Conservation (phyloP, 179 eudicot genomes). For the Gypsophila paniculata region DNA sequence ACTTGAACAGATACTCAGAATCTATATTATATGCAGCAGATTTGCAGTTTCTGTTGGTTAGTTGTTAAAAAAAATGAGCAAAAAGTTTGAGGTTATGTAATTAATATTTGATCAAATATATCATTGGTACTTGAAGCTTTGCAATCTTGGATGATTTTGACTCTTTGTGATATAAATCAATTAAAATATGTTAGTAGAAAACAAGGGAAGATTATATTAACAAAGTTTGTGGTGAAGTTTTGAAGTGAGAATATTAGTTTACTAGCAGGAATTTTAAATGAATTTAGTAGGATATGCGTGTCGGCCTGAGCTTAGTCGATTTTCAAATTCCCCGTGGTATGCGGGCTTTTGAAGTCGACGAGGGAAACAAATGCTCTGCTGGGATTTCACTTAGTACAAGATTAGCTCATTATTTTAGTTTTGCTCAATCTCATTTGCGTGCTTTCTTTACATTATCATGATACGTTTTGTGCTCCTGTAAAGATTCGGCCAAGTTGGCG, state of each 20-base stretch:
- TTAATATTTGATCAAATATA: slow-evolving; percentile 32
- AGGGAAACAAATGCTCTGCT: slow-evolving; percentile 57
- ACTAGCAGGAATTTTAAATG: slow-evolving; percentile 44
- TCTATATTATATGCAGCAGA: slow-evolving; percentile 64
- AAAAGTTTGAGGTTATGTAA: slow-evolving; percentile 15
- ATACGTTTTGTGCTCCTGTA: slow-evolving; percentile 34
- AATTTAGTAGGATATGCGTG: slow-evolving; percentile 54
- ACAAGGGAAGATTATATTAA: slow-evolving; percentile 21
- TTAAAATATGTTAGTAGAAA: slow-evolving; percentile 17
- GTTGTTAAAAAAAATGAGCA: slow-evolving; percentile 1
- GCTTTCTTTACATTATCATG: slow-evolving; percentile 32
- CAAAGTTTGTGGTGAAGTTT: slow-evolving; percentile 18
- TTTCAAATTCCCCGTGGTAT: slow-evolving; percentile 35
- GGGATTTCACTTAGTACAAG: slow-evolving; percentile 45
- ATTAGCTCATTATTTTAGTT: slow-evolving; percentile 31
- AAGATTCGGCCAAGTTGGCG: slow-evolving; percentile 46
- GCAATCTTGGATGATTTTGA: slow-evolving; percentile 19
- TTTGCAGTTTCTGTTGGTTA: slow-evolving; percentile 34
- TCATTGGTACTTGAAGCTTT: slow-evolving; percentile 41
- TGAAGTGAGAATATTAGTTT: slow-evolving; percentile 36
- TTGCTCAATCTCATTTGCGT: slow-evolving; percentile 23
- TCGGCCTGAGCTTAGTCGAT: slow-evolving; percentile 58
- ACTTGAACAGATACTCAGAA: slow-evolving; percentile 65
- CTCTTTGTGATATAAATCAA: slow-evolving; percentile 28
- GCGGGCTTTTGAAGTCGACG: slow-evolving; percentile 67